Evolutionary conservation across 495 filamentous ascomycete genomes (phyloP).

Genomic region (Cudoniella acicularis): DNA sequence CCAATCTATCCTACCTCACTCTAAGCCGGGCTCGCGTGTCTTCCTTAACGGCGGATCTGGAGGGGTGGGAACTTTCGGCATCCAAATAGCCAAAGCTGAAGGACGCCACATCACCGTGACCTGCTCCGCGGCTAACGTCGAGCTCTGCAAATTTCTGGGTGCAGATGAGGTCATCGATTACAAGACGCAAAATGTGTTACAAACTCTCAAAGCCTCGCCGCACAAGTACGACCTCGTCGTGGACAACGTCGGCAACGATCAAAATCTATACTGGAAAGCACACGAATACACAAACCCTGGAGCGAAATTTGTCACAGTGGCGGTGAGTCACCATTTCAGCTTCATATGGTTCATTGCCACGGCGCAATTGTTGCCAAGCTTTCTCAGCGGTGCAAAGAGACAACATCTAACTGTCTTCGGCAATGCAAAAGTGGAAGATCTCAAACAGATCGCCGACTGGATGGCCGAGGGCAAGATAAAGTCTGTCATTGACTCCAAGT

Average conservation of each 20-base stretch:
- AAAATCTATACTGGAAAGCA: constrained; percentile 49
- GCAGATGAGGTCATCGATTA: constrained; percentile 72
- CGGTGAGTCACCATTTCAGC: no score
- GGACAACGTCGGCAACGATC: constrained; percentile 56
- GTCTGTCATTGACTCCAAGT: no score
- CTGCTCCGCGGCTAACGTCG: constrained; percentile 56
- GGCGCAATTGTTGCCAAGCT: no score
- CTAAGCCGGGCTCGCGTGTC: constrained; percentile 51
- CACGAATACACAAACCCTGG: constrained; percentile 51
- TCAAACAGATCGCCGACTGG: no score
- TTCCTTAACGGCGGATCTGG: constrained; percentile 69
- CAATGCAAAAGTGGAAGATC: no score
- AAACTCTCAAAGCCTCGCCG: constrained; percentile 43
- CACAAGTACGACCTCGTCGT: constrained; percentile 52
- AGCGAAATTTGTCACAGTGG: constrained; percentile 58
- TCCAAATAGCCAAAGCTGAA: constrained; percentile 64
- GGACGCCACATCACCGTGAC: constrained; percentile 59
- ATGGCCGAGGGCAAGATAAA: no score
- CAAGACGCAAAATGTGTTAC: constrained; percentile 46
- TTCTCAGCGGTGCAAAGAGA: no score
- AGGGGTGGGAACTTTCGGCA: constrained; percentile 56
- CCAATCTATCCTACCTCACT: constrained; percentile 52
- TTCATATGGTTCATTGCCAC: no score
- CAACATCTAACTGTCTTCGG: no score
- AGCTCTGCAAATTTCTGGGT: constrained; percentile 54